Evolutionary conservation across 495 filamentous ascomycete genomes (phyloP).

Genomic region (Penicillium nucicola): DNA sequence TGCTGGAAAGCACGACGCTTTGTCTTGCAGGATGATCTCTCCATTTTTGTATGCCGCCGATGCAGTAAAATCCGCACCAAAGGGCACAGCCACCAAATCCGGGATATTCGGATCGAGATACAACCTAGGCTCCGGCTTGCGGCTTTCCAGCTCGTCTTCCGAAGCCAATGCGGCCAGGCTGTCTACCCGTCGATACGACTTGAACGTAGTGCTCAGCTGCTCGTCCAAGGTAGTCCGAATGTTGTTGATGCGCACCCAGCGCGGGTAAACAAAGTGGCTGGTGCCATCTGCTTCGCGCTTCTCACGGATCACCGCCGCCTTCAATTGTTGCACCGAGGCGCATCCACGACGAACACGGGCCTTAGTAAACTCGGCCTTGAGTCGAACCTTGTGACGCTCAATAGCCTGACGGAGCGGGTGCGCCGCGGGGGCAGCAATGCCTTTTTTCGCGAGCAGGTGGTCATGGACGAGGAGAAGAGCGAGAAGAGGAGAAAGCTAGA

Average conservation of each 20-base stretch:
- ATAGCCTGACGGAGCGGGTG: constrained; percentile 76
- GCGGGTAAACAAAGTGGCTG: constrained; percentile 52
- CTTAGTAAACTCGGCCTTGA: constrained; percentile 78
- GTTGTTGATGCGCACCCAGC: constrained; percentile 88
- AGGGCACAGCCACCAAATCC: constrained; percentile 75
- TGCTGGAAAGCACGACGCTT: constrained; percentile 93
- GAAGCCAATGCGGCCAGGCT: constrained; percentile 42
- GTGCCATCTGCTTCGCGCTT: constrained; percentile 23
- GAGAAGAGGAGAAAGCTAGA: constrained; percentile 74
- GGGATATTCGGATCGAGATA: constrained; percentile 77
- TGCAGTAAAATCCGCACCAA: constrained; percentile 61
- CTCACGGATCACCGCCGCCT: constrained; percentile 48
- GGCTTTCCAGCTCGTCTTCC: constrained; percentile 10
- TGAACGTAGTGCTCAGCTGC: constrained; percentile 68
- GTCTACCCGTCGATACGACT: constrained; percentile 47
- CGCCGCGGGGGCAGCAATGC: constrained; percentile 70
- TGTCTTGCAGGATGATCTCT: constrained; percentile 87
- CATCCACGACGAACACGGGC: constrained; percentile 69
- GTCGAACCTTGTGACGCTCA: constrained; percentile 74
- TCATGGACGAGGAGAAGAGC: constrained; percentile 85
- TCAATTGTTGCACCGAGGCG: constrained; percentile 59
- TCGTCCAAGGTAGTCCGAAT: constrained; percentile 65
- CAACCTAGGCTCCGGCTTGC: constrained; percentile 32
- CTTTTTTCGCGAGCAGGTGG: constrained; percentile 72
- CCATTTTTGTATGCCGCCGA: constrained; percentile 70